Evolutionary conservation across 345 rosid species (phyloP).

Genomic region (Populus simonii): DNA sequence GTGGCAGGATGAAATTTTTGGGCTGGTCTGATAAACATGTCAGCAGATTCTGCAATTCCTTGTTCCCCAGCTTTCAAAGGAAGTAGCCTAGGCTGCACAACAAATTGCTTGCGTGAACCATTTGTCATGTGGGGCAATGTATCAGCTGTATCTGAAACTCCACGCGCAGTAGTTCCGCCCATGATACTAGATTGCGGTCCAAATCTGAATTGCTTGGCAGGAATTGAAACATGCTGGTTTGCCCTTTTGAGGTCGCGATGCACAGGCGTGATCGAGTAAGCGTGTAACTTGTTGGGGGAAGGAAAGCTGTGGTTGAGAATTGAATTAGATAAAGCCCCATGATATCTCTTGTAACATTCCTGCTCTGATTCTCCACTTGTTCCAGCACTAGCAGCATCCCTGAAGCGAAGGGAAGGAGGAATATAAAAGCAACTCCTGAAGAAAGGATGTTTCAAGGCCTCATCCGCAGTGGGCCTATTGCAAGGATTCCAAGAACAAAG

Average conservation of each 20-base stretch:
- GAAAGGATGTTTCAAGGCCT: conserved; percentile 90
- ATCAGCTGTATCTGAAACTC: conserved; percentile 44
- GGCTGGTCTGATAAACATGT: conserved; percentile 45
- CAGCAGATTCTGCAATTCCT: conserved; percentile 51
- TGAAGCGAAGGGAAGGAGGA: conserved; percentile 62
- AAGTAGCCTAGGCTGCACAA: conserved; percentile 38
- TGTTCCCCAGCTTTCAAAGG: conserved; percentile 67
- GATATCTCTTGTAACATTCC: conserved; percentile 44
- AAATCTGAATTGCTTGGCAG: not conserved
- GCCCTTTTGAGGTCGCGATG: not conserved
- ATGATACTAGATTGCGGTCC: conserved; percentile 28
- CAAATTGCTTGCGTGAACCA: conserved; percentile 32
- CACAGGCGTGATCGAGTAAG: conserved; percentile 28
- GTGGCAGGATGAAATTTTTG: conserved; percentile 44
- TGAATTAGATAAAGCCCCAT: conserved; percentile 41
- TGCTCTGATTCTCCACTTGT: conserved; percentile 48
- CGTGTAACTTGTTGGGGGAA: conserved; percentile 42
- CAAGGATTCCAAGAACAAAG: conserved; percentile 97
- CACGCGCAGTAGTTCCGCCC: conserved; percentile 29
- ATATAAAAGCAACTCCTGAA: conserved; percentile 85
- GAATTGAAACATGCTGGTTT: not conserved
- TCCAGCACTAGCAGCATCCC: conserved; percentile 29
- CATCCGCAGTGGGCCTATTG: conserved; percentile 80
- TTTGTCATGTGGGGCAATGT: conserved; percentile 51
- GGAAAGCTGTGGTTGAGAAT: conserved; percentile 41